A percentile compares a stretch with the other conserved stretches of the same genome.
phyloP scores from a whole-genome alignment of 2,329 filamentous ascomycete species.

The Cladophialophora carrionii region DNA sequence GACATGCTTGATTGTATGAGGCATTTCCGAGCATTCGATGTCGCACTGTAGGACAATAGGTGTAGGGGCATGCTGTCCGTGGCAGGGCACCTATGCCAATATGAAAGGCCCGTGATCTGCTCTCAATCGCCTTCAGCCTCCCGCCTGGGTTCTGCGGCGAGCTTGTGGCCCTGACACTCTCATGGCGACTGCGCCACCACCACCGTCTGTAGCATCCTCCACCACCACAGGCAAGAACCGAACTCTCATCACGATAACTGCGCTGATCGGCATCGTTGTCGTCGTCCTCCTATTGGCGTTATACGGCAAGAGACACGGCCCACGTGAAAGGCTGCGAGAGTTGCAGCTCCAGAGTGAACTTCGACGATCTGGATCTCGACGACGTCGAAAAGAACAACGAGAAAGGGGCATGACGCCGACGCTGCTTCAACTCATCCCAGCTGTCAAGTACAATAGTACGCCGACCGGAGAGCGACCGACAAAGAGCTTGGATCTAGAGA shows the following conservation, averaged over 20 bases:
- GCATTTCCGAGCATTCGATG: conserved; percentile 7
- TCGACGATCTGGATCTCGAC: conserved; percentile 8
- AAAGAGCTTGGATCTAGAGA: conserved; percentile 14
- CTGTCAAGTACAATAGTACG: background rate
- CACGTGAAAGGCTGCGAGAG: conserved; percentile 1
- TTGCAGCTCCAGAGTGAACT: conserved; percentile 13
- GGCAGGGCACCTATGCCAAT: background rate
- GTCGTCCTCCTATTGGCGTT: conserved; percentile 11
- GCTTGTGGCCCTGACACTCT: background rate
- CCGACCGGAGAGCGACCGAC: background rate
- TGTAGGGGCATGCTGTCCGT: background rate
- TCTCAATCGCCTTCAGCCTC: background rate
- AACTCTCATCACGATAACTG: conserved; percentile 15
- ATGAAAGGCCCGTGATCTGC: background rate
- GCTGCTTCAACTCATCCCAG: conserved; percentile 14
- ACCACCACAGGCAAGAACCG: conserved; percentile 5
- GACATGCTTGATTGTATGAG: background rate
- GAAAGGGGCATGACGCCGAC: background rate
- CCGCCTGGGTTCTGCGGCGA: background rate
- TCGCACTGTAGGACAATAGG: background rate
- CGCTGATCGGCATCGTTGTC: conserved; percentile 10
- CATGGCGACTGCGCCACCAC: conserved; percentile 18
- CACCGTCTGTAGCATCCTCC: background rate
- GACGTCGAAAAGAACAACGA: conserved; percentile 3
- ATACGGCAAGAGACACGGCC: conserved; percentile 6